Percentiles rank a stretch among this genome's conserved stretches.
Evolutionary conservation across 2,329 filamentous ascomycete genomes (phyloP).

Genomic region (Didymella pomorum): DNA sequence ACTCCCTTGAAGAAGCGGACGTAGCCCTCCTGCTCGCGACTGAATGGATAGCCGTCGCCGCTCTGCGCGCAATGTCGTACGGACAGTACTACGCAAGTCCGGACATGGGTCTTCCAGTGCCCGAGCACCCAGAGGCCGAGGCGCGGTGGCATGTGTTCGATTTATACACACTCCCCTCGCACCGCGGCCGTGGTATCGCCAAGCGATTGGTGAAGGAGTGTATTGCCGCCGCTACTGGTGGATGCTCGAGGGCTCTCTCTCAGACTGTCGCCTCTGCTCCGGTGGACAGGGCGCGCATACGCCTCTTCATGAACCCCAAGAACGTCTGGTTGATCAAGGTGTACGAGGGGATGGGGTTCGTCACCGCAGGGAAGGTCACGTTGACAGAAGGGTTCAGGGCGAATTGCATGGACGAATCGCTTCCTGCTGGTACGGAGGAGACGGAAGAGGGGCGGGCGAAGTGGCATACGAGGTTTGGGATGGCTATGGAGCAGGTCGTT

Average conservation of each 20-base stretch:
- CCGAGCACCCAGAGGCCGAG: constrained; percentile 20
- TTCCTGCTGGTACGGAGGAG: constrained; percentile 27
- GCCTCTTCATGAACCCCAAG: constrained; percentile 25
- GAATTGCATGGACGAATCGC: constrained; percentile 25
- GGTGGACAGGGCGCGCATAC: constrained; percentile 17
- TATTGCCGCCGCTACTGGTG: background rate
- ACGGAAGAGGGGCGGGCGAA: constrained; percentile 19
- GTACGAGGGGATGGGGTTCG: constrained; percentile 30
- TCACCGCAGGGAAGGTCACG: constrained; percentile 19
- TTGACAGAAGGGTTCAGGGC: constrained; percentile 21
- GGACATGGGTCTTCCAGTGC: constrained; percentile 21
- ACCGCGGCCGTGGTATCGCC: constrained; percentile 26
- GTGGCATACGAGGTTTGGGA: constrained; percentile 29
- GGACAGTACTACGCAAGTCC: constrained; percentile 26
- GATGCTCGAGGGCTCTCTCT: too few species aligned
- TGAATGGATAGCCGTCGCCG: constrained; percentile 32
- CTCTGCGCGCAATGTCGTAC: constrained; percentile 24
- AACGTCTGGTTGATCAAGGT: constrained; percentile 19
- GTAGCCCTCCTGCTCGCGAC: constrained; percentile 17
- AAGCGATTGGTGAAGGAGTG: constrained; percentile 18
- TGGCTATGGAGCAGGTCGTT: constrained; percentile 28
- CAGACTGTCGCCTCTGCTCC: too few species aligned
- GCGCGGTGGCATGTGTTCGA: constrained; percentile 31
- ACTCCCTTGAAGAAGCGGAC: too few species aligned
- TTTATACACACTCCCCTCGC: constrained; percentile 24